Evolutionary conservation across 441 rosid genomes (phyloP), one percentile per base, ranked within the genome.

Genomic region (Jatropha podagrica): DNA sequence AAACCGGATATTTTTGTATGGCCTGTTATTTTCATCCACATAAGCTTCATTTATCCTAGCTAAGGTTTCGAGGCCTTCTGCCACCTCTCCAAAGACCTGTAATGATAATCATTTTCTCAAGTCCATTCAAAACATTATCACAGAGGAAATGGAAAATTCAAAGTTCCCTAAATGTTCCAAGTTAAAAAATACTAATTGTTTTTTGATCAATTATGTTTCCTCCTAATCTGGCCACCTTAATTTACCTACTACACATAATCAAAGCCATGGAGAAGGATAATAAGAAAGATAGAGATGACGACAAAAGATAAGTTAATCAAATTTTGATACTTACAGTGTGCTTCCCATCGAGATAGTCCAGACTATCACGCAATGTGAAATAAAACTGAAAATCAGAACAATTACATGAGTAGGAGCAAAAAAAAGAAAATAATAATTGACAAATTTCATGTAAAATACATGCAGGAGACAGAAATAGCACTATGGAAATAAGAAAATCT

Each of bases 281-380:
- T 10, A 48, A 10, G 52, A 48, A 44, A 44, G 48, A 11, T 44
- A 44, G 48, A 6, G 7, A 32, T 6, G 4, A 49, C 10, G 20
- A 3, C 8, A 49, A 23, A 5, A 56, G 40, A 10, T 38, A 5
- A 65, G 48, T 58, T 59, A 26, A 72, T 54, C 49, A 20, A 56
- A 66, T 42, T 5, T 52, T 27, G 75, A 77, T 12, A 77, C 97
- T 91, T 81, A 94, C 99, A 2, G 98, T 92, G 84, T 92, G 98
- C 88, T 94, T 96, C 71, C 92, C 98, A 62, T 96, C 99, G 37
- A 96, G 99, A 81, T 94, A 96, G 83, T 92, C 99, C 38, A 96
- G 81, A 77, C 85, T 90, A 85, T 92, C 94, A 42, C 97, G 95
- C 84, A 96, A 77, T 52, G 99, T 92, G 74, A 94, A 78, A 77